A percentile compares a stretch with the other conserved stretches of the same genome.
phyloP scores from a whole-genome alignment of 768 basidiomycete genomes.

The Arthromyces matolae region DNA sequence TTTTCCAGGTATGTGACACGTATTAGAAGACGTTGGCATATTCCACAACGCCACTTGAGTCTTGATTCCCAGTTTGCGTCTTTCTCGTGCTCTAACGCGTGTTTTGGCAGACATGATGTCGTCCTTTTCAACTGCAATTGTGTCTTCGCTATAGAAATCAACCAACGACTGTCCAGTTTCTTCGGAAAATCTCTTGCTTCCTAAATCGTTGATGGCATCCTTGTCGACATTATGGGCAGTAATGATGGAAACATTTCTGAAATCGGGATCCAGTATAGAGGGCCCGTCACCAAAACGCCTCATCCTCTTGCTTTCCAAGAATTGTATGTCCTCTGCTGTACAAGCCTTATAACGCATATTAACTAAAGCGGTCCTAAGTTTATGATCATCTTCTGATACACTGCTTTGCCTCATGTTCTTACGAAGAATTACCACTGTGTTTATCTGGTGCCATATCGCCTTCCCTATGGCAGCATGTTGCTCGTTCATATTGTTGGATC shows the following conservation, averaged over 20 bases:
- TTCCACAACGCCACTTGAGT: not conserved
- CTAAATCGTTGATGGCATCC: not conserved
- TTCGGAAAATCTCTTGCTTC: not conserved
- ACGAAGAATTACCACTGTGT: constrained; percentile 23
- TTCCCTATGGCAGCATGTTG: constrained; percentile 20
- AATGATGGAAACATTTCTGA: not conserved
- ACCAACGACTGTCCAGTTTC: not conserved
- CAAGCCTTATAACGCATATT: not conserved
- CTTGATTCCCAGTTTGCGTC: too few species aligned
- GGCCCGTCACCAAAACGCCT: too few species aligned
- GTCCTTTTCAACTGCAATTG: not conserved
- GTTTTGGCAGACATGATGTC: not conserved
- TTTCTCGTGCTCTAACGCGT: too few species aligned
- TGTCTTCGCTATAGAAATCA: constrained; percentile 2
- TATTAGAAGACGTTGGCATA: not conserved
- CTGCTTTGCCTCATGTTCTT: constrained; percentile 32
- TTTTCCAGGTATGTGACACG: not conserved
- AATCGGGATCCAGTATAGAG: not conserved
- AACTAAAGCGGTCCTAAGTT: constrained; percentile 19
- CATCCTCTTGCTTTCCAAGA: not conserved
- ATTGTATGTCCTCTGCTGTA: not conserved
- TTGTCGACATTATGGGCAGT: constrained; percentile 1
- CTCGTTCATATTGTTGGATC: not conserved
- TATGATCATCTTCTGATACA: constrained; percentile 16
- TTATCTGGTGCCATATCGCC: constrained; percentile 27